phyloP scores from a whole-genome alignment of 192 early-diverging fungal species.

The Geosiphon pyriformis region DNA sequence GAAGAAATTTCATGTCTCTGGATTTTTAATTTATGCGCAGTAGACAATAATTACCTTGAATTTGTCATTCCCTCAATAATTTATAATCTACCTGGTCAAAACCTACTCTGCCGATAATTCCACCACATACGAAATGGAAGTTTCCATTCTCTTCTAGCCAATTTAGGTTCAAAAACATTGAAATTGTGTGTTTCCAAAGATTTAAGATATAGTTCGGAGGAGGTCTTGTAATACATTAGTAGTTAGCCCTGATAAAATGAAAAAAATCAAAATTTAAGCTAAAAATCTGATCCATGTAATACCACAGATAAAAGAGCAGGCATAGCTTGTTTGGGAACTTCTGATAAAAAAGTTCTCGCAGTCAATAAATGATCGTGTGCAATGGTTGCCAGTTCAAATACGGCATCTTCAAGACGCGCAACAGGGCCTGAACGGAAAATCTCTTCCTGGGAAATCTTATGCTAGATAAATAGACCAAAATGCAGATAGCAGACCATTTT shows the following conservation, averaged over 20 bases:
- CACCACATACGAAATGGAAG: conserved; percentile 16
- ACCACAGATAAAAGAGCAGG: conserved; percentile 72
- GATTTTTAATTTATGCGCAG: no score
- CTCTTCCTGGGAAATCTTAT: conserved; percentile 70
- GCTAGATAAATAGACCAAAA: conserved; percentile 38
- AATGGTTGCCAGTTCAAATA: conserved; percentile 82
- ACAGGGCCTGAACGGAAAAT: conserved; percentile 56
- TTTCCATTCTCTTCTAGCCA: conserved; percentile 18
- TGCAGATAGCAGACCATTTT: no score
- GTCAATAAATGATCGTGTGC: conserved; percentile 74
- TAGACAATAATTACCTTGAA: no score
- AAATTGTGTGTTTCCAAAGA: conserved; percentile 74
- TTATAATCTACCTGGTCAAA: no score
- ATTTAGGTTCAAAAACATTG: conserved; percentile 67
- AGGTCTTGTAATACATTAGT: conserved; percentile 39
- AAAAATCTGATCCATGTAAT: conserved; percentile 21
- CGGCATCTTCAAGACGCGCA: conserved; percentile 64
- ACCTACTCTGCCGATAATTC: neutral
- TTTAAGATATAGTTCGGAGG: conserved; percentile 68
- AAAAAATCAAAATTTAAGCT: neutral
- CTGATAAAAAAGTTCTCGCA: conserved; percentile 55
- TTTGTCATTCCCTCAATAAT: no score
- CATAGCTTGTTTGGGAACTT: conserved; percentile 54
- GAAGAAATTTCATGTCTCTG: no score
- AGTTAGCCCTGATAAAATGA: neutral